phyloP scores from a whole-genome alignment of 768 basidiomycete species.

The Lentinula sp. region DNA sequence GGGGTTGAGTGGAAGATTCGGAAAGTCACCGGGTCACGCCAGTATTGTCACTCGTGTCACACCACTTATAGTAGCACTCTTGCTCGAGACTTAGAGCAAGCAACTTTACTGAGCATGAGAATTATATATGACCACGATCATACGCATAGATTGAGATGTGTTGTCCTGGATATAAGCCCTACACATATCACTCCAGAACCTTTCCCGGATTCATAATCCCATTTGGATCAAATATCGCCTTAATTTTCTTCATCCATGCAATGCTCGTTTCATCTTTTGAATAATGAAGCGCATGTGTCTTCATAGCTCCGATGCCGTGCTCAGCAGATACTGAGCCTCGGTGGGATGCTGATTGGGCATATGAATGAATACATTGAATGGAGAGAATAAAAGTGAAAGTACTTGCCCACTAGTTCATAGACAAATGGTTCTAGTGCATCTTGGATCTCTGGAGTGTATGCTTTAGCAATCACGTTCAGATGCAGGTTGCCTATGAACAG shows the following conservation, averaged over 20 bases:
- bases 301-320: conserved; percentile 96
- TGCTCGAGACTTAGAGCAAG: no score
- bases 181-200: conserved; percentile 43
- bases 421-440: conserved; percentile 90
- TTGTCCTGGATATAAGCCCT: no score
- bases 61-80: no score
- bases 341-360: conserved; percentile 46
- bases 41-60: background rate
- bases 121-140: no score
- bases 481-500: conserved; percentile 75
- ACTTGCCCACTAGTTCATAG: conserved; percentile 83
- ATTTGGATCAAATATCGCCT: conserved; percentile 80
- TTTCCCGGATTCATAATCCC: conserved; percentile 94
- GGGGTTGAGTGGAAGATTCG: background rate
- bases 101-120: no score
- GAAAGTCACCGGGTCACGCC: background rate
- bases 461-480: conserved; percentile 80
- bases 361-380: background rate
- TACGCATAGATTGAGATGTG: background rate
- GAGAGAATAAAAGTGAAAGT: background rate
- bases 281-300: conserved; percentile 84
- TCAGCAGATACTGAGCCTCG: conserved; percentile 95
- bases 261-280: conserved; percentile 79
- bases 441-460: conserved; percentile 80
- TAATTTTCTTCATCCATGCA: conserved; percentile 86